Conservation (phyloP, 2,329 filamentous ascomycete genomes). For the Podosphaera xanthii region DNA sequence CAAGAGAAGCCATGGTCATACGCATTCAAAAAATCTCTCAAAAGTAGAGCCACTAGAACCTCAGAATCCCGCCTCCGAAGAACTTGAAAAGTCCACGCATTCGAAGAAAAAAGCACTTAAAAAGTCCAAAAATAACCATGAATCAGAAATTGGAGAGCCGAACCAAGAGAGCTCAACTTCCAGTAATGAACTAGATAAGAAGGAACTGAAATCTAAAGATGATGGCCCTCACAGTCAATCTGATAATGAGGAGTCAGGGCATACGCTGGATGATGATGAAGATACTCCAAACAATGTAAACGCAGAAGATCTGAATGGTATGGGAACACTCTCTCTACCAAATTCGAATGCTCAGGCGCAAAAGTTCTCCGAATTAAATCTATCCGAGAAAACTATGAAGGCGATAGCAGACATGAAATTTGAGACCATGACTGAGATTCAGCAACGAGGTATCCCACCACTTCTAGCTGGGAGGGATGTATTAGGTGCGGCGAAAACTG, state of each 20-base stretch:
- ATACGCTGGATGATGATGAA: neutral
- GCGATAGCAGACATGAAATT: conserved; percentile 62
- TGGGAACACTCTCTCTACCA: conserved; percentile 9
- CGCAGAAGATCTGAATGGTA: conserved; percentile 5
- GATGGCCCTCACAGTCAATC: conserved; percentile 12
- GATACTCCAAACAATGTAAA: conserved; percentile 2
- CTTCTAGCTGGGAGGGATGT: conserved; percentile 78
- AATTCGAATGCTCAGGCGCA: conserved; percentile 6
- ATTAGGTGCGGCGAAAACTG: conserved; percentile 85
- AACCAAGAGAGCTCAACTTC: neutral
- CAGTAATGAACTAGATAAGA: conserved; percentile 6
- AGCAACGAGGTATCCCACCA: conserved; percentile 67
- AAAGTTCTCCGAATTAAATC: conserved; percentile 35
- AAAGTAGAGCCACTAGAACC: conserved; percentile 3
- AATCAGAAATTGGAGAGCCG: conserved; percentile 12
- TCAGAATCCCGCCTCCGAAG: conserved; percentile 2
- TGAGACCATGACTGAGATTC: conserved; percentile 87
- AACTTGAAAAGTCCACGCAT: conserved; percentile 7
- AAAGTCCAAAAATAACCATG: conserved; percentile 19
- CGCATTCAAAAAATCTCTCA: conserved; percentile 8
- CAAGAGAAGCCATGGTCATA: conserved; percentile 15
- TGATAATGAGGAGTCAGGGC: conserved; percentile 5
- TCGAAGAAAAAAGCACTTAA: conserved; percentile 11
- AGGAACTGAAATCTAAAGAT: conserved; percentile 14
- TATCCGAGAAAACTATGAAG: conserved; percentile 73